phyloP scores from a whole-genome alignment of 371 early-diverging fungal species.

The Mucor saturninus region DNA sequence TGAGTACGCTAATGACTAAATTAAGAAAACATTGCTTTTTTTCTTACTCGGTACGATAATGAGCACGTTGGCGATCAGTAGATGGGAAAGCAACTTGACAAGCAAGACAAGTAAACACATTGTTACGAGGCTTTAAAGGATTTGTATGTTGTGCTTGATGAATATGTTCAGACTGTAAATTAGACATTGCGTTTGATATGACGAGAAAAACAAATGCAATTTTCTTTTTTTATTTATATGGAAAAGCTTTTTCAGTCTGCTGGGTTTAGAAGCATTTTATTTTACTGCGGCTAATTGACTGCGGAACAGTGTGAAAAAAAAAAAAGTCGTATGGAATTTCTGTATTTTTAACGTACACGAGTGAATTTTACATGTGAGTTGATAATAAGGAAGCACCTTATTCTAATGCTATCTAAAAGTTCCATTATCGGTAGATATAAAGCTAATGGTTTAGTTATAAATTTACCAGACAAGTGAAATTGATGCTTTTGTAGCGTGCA shows the following conservation, averaged over 20 bases:
- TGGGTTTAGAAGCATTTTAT: background rate
- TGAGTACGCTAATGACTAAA: slow-evolving; percentile 73
- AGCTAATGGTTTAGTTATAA: no score
- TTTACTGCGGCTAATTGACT: no score
- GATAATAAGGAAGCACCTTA: no score
- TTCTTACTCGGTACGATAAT: slow-evolving; percentile 81
- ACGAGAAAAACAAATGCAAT: background rate
- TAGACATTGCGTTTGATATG: slow-evolving; percentile 4
- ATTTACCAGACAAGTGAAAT: no score
- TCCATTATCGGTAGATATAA: no score
- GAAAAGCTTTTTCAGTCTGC: background rate
- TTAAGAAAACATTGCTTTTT: slow-evolving; percentile 79
- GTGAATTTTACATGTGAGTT: no score
- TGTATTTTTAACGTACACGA: no score
- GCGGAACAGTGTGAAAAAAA: no score
- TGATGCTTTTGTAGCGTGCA: no score
- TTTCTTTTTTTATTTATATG: background rate
- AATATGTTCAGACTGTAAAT: slow-evolving; percentile 12
- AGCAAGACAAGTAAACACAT: slow-evolving; percentile 69
- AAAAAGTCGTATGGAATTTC: no score
- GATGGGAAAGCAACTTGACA: slow-evolving; percentile 88
- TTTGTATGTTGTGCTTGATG: slow-evolving; percentile 24
- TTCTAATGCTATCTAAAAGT: no score
- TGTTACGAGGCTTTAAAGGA: slow-evolving; percentile 31
- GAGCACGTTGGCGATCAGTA: slow-evolving; percentile 81